Evolutionary conservation across 2,329 filamentous ascomycete species (phyloP).

Genomic region (Claviceps digitariae): DNA sequence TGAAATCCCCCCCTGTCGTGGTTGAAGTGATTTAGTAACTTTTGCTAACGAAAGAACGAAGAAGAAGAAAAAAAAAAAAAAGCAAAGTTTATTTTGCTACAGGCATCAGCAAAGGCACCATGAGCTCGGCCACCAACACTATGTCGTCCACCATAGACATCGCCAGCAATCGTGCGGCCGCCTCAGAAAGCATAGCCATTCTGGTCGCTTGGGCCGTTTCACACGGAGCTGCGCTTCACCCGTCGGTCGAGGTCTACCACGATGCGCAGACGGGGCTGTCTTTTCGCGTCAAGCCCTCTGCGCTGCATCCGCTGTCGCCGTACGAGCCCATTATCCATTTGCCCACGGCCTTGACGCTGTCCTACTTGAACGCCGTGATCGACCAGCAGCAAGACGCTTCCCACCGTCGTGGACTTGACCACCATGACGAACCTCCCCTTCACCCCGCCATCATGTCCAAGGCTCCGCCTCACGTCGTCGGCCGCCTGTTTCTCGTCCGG

Average conservation of each 20-base stretch:
- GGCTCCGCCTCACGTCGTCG: slow-evolving; percentile 44
- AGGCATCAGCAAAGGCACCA: too few relatives aligned
- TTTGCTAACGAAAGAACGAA: too few relatives aligned
- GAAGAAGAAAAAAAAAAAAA: too few relatives aligned
- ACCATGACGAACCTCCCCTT: slow-evolving; percentile 19
- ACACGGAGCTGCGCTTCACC: slow-evolving; percentile 35
- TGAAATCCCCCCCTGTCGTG: too few relatives aligned
- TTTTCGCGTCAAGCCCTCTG: slow-evolving; percentile 32
- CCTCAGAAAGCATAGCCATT: slow-evolving; percentile 11
- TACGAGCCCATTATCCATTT: slow-evolving; percentile 36
- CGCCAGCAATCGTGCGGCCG: background rate
- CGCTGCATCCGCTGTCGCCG: slow-evolving; percentile 14
- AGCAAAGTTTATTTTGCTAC: too few relatives aligned
- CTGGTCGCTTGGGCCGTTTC: slow-evolving; percentile 36
- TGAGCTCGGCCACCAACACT: too few relatives aligned
- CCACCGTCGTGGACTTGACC: too few relatives aligned
- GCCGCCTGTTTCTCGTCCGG: slow-evolving; percentile 55
- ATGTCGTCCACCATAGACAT: too few relatives aligned
- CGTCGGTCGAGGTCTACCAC: slow-evolving; percentile 37
- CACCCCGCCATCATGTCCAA: slow-evolving; percentile 34
- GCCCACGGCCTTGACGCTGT: slow-evolving; percentile 39
- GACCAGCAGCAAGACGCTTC: too few relatives aligned
- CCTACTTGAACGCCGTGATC: slow-evolving; percentile 40
- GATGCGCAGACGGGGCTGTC: slow-evolving; percentile 39
- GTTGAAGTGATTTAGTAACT: too few relatives aligned